These are phyloP conservation scores for Curvularia sp. DNA, from an alignment of 2,329 filamentous ascomycete species.

Conservation along the genomic window DNA sequence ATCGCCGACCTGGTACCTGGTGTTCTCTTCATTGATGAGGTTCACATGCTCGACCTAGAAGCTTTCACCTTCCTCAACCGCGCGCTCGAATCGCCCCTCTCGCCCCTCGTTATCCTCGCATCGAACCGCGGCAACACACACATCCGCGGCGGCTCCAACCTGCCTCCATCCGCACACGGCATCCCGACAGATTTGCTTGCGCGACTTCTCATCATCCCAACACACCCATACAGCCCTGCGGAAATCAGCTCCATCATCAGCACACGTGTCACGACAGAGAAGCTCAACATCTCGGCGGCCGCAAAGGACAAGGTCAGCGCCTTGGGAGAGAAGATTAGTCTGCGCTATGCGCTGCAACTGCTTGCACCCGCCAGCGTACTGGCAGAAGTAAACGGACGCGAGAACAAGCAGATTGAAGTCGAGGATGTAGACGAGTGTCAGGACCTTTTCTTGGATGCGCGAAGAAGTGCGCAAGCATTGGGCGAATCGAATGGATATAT, in stretches of 20 bases:
- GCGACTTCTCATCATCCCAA: constrained; percentile 94
- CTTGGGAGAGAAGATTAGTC: constrained; percentile 85
- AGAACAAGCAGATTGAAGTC: constrained; percentile 57
- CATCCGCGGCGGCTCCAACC: constrained; percentile 80
- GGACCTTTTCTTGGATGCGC: constrained; percentile 57
- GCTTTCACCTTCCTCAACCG: constrained; percentile 99
- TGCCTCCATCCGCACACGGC: constrained; percentile 77
- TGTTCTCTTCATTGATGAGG: constrained; percentile 98
- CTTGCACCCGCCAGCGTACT: constrained; percentile 90
- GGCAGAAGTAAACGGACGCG: constrained; percentile 69
- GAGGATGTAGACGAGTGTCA: constrained; percentile 63
- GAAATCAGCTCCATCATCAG: constrained; percentile 94
- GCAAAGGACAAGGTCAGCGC: constrained; percentile 87
- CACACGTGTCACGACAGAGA: constrained; percentile 82
- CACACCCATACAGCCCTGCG: constrained; percentile 82
- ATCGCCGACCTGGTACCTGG: constrained; percentile 97
- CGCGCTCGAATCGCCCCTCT: constrained; percentile 92
- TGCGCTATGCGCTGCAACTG: constrained; percentile 92
- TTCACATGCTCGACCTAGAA: constrained; percentile 99
- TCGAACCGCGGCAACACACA: constrained; percentile 95
- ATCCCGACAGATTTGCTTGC: constrained; percentile 92
- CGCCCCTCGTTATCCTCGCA: constrained; percentile 95
- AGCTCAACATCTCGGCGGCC: constrained; percentile 76
- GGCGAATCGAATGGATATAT: constrained; percentile 44
- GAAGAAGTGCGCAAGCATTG: constrained; percentile 53